These are phyloP conservation scores for Cryphonectria naterciae DNA, from an alignment of 2,329 filamentous ascomycete genomes.

Conservation along the genomic window DNA sequence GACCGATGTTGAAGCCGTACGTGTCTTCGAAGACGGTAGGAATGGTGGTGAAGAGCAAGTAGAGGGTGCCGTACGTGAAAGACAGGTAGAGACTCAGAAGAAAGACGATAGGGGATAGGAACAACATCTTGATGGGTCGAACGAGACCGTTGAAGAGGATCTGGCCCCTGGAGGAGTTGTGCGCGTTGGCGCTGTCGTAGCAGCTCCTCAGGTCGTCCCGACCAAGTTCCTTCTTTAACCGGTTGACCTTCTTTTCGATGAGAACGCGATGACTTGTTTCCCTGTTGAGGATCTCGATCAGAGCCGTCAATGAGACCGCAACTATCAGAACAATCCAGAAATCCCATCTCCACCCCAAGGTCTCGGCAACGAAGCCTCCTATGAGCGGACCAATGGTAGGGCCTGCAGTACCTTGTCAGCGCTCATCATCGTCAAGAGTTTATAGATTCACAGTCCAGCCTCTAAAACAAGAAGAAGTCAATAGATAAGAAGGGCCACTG, in stretches of 20 bases:
- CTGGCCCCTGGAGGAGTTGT: slow-evolving; percentile 34
- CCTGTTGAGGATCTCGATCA: slow-evolving; percentile 46
- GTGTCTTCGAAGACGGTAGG: slow-evolving; percentile 52
- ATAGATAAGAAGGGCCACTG: background rate
- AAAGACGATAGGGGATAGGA: slow-evolving; percentile 52
- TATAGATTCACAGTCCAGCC: background rate
- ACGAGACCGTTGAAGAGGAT: slow-evolving; percentile 37
- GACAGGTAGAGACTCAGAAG: slow-evolving; percentile 53
- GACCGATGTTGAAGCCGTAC: slow-evolving; percentile 51
- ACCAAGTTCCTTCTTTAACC: slow-evolving; percentile 50
- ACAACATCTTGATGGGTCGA: slow-evolving; percentile 44
- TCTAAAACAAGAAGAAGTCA: background rate
- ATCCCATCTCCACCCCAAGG: slow-evolving; percentile 57
- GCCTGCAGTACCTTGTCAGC: slow-evolving; percentile 30
- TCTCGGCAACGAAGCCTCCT: slow-evolving; percentile 54
- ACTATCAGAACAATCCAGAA: slow-evolving; percentile 58
- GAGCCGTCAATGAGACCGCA: slow-evolving; percentile 39
- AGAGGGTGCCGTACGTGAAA: slow-evolving; percentile 56
- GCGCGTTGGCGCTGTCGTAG: slow-evolving; percentile 42
- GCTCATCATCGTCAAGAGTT: background rate
- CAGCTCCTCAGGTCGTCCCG: slow-evolving; percentile 51
- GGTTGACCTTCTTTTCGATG: slow-evolving; percentile 52
- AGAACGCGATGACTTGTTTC: slow-evolving; percentile 57
- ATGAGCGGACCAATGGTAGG: slow-evolving; percentile 53
- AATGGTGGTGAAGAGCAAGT: slow-evolving; percentile 59